Base-by-base conservation (phyloP, 1,139 yeast genomes). In the Yamadazyma atmosphaerica region DNA sequence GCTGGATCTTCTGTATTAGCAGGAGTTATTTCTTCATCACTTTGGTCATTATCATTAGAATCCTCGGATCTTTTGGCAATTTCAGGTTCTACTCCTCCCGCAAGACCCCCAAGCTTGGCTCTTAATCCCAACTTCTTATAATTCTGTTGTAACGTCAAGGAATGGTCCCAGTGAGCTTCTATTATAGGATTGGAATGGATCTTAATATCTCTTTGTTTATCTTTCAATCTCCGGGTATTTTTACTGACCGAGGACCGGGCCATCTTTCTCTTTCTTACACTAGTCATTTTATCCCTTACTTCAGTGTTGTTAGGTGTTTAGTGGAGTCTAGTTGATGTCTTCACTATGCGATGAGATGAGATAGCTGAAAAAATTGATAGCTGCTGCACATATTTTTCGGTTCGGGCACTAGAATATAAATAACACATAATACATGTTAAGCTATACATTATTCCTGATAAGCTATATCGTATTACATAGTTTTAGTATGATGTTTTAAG, bases 201-300 rank as follows among this genome's bases (percentile, higher is more conserved):
- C 46, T 79, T 80, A 42, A 81, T 65, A 49, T 80, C 72, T 54
- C 83, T 75, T 54, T 82, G 82, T 52, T 75, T 81, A 54, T 85
- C 90, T 58, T 85, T 86, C 34, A 63, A 63, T 52, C 83, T 73
- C 58, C 94, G 75, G 32, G 89, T 79, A 52, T 76, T 78, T 61
- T 84, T 86, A 51, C 69, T 66, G 45, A 82, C 77, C 39, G 86
- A 75, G 32, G 92, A 82, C 50, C 84, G 79, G 44, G 81, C 81
- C 79, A 83, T 82, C 79, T 84, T 86, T 76, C 95, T 83, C 69
- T 81, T 82, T 72, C 98, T 80, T 24, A 89, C 96, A 36, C 90
- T 79, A 33, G 79, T 81, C 94, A 85, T 85, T 12, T 23, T 23
- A n/a, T n/a, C n/a, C n/a, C n/a, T n/a, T n/a, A n/a, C n/a, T n/a